Percentiles rank a stretch among this genome's conserved stretches.
Evolutionary conservation across 1,284 basidiomycete genomes (phyloP).

Genomic region (Phaffia rhodozyma): DNA sequence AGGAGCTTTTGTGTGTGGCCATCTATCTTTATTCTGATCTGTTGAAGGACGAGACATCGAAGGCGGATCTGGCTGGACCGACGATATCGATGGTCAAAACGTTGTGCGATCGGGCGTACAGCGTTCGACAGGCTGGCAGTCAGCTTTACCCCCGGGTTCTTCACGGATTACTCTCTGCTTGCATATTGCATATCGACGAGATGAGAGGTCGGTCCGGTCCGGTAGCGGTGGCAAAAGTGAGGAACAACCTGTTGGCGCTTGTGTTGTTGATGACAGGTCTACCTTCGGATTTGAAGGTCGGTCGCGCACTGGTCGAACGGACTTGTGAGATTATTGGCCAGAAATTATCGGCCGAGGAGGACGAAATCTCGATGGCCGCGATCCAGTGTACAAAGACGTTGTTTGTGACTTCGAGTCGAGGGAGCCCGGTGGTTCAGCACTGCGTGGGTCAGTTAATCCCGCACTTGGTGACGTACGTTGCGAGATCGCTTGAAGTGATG

Average conservation of each 20-base stretch:
- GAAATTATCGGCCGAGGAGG: conserved; percentile 52
- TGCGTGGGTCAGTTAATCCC: conserved; percentile 64
- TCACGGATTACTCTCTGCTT: conserved; percentile 75
- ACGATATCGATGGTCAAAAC: conserved; percentile 66
- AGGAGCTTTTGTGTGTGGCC: conserved; percentile 63
- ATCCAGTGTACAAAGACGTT: conserved; percentile 78
- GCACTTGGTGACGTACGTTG: conserved; percentile 63
- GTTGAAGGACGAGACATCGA: conserved; percentile 67
- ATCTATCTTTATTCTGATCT: conserved; percentile 71
- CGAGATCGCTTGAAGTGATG: conserved; percentile 40
- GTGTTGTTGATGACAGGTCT: conserved; percentile 76
- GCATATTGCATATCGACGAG: conserved; percentile 74
- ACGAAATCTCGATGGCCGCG: conserved; percentile 69
- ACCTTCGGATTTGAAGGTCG: conserved; percentile 54
- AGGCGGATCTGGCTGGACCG: conserved; percentile 63
- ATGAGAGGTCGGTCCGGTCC: conserved; percentile 72
- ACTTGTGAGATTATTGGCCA: conserved; percentile 72
- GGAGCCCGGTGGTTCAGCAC: conserved; percentile 55
- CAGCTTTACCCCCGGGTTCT: conserved; percentile 42
- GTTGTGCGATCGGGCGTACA: conserved; percentile 46
- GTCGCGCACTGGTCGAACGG: conserved; percentile 67
- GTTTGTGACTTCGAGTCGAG: conserved; percentile 50
- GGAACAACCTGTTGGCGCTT: conserved; percentile 76
- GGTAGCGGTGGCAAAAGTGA: conserved; percentile 69
- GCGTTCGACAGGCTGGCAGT: conserved; percentile 26